Percentiles rank a stretch among this genome's conserved stretches.
Evolutionary conservation across 2,329 filamentous ascomycete species (phyloP).

Genomic region (Venturia effusa): DNA sequence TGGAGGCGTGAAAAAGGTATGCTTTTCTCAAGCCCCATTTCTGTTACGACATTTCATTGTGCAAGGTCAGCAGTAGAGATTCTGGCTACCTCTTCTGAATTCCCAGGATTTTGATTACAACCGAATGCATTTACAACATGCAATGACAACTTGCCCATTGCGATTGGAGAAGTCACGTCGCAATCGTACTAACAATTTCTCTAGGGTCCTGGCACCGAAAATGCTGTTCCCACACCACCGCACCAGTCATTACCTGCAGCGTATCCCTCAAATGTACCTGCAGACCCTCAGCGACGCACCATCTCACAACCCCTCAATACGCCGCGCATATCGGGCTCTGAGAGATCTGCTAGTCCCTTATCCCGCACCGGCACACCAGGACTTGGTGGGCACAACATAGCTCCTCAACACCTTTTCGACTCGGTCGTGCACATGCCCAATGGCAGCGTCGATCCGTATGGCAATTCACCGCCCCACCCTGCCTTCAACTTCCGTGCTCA

Average conservation of each 20-base stretch:
- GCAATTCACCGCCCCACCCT: constrained; percentile 40
- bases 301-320: constrained; percentile 38
- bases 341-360: constrained; percentile 67
- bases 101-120: not conserved
- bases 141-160: not conserved
- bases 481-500: constrained; percentile 30
- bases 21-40: not conserved
- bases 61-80: not conserved
- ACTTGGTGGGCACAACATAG: constrained; percentile 53
- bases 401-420: constrained; percentile 70
- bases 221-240: not conserved
- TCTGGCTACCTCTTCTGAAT: not conserved
- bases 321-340: constrained; percentile 52
- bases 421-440: constrained; percentile 2
- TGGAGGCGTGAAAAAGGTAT: constrained; percentile 35
- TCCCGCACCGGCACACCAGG: constrained; percentile 70
- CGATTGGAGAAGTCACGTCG: not conserved
- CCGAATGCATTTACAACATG: not conserved
- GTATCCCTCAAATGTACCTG: constrained; percentile 28
- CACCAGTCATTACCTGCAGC: constrained; percentile 3
- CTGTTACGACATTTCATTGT: not conserved
- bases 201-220: not conserved
- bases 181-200: not conserved
- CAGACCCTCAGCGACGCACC: not conserved
- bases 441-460: not conserved